Evolutionary conservation across 257 asterid species (phyloP).

Genomic region (Knoxia roxburghii): DNA sequence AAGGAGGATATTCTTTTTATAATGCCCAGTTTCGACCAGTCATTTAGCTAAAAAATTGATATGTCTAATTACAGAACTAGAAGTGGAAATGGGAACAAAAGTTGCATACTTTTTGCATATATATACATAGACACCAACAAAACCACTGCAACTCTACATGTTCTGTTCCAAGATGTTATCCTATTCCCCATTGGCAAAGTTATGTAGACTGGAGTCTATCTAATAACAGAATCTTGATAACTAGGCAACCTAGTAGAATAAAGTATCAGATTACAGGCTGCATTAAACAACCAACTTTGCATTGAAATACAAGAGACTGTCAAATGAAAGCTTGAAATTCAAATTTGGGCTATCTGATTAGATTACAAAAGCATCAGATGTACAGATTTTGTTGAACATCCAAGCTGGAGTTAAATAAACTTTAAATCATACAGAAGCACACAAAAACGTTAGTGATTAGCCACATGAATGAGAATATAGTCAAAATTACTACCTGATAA

Average conservation of each 20-base stretch:
- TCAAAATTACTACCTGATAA: slow-evolving; percentile 55
- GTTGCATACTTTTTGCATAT: neutral
- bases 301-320: neutral
- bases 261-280: neutral
- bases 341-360: neutral
- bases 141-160: no score
- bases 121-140: neutral
- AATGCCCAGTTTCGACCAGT: no score
- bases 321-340: neutral
- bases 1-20: neutral
- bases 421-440: neutral
- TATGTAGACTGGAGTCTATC: no score
- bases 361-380: neutral
- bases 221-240: no score
- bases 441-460: neutral
- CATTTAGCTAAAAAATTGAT: neutral
- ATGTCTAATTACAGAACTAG: neutral
- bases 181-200: neutral
- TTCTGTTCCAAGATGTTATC: neutral
- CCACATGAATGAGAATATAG: neutral
- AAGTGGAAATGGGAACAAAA: neutral
- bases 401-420: neutral
- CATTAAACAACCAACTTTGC: neutral
- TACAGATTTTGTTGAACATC: neutral
- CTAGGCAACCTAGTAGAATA: no score